Conservation (phyloP, 805 yeast genomes). For the Candida sithepensis region DNA sequence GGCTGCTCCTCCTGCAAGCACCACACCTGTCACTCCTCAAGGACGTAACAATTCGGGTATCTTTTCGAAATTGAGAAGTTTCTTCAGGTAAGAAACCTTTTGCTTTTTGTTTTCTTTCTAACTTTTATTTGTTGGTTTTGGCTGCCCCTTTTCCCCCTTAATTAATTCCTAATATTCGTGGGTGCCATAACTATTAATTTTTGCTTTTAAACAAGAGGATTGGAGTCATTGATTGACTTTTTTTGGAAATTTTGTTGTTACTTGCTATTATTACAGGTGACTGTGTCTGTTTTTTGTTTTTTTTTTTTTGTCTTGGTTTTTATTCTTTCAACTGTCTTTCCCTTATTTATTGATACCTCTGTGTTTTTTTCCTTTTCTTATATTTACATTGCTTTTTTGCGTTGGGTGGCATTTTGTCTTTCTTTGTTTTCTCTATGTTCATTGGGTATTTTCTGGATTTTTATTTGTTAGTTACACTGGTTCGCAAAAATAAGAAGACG, state of each 20-base stretch:
- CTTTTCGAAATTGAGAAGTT: slow-evolving; percentile 21
- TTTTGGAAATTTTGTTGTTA: no score
- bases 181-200: no score
- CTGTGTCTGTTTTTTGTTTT: not conserved
- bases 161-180: no score
- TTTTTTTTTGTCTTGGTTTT: not conserved
- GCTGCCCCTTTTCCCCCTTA: no score
- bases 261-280: no score
- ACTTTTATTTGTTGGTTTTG: not conserved
- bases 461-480: not conserved
- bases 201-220: no score
- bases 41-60: slow-evolving; percentile 8
- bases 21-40: slow-evolving; percentile 2
- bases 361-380: not conserved
- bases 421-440: no score
- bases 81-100: slow-evolving; percentile 13
- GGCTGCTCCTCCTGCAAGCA: not conserved
- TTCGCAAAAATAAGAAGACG: not conserved
- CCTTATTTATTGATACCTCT: not conserved
- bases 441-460: not conserved
- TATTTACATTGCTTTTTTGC: slow-evolving; percentile 2
- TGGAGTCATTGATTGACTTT: not conserved
- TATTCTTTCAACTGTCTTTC: not conserved
- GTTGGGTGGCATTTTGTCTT: not conserved
- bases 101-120: slow-evolving; percentile 1